These are phyloP conservation scores for Rubia tinctorum DNA, from an alignment of 305 asterid species.

Conservation along the genomic window DNA sequence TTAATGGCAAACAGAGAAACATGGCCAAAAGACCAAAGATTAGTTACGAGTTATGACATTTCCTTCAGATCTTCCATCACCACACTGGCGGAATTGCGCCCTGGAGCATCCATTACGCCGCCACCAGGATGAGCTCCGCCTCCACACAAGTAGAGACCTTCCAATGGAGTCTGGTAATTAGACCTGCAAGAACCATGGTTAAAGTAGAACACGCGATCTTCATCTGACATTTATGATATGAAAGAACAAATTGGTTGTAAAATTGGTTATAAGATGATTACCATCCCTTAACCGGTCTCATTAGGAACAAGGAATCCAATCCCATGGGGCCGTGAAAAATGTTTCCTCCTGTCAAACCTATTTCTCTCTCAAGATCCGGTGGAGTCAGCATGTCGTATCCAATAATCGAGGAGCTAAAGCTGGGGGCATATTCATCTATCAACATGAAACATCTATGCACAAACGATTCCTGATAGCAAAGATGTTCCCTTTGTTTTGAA, in stretches of 20 bases:
- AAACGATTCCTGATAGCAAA: constrained; percentile 56
- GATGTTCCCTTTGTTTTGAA: constrained; percentile 2
- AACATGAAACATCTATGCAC: constrained; percentile 75
- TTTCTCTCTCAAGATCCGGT: constrained; percentile 84
- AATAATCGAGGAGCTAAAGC: constrained; percentile 72
- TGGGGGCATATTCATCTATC: constrained; percentile 90
- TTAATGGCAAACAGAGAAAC: background rate
- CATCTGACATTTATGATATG: background rate
- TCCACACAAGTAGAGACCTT: constrained; percentile 82
- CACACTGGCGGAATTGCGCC: constrained; percentile 77
- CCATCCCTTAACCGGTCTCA: constrained; percentile 98
- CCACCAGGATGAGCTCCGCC: constrained; percentile 98
- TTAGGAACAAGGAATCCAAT: constrained; percentile 76
- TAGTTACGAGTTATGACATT: constrained; percentile 2
- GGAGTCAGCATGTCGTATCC: constrained; percentile 98
- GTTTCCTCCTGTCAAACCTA: constrained; percentile 97
- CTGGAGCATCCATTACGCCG: constrained; percentile 96
- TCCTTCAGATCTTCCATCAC: constrained; percentile 72
- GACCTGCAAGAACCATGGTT: constrained; percentile 50
- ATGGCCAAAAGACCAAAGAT: background rate
- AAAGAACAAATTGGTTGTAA: constrained; percentile 3
- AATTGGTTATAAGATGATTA: constrained; percentile 23
- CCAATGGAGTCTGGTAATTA: constrained; percentile 79
- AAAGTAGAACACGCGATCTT: background rate
- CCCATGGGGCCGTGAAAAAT: constrained; percentile 97